phyloP scores from a whole-genome alignment of 192 early-diverging fungal genomes.

The Coemansia sp. region DNA sequence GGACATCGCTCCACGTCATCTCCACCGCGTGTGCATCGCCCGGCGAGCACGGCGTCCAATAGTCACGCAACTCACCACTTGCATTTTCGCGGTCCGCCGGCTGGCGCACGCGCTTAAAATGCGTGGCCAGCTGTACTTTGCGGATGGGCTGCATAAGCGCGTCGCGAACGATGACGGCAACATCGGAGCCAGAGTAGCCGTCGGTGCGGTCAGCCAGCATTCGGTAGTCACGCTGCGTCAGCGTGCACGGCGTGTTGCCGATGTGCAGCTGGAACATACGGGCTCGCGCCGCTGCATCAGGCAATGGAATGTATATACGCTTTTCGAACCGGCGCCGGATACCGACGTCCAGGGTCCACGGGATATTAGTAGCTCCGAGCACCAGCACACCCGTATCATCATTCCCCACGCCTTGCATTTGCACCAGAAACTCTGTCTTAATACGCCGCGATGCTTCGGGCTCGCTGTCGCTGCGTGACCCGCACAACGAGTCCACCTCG shows the following conservation, averaged over 20 bases:
- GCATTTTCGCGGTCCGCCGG: slow-evolving; percentile 12
- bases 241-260: slow-evolving; percentile 83
- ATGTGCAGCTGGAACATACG: slow-evolving; percentile 93
- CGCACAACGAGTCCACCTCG: slow-evolving; percentile 96
- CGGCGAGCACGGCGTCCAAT: slow-evolving; percentile 92
- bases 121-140: slow-evolving; percentile 91
- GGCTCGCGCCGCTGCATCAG: slow-evolving; percentile 81
- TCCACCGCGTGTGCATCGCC: slow-evolving; percentile 85
- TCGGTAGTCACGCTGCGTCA: slow-evolving; percentile 72
- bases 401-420: slow-evolving; percentile 98
- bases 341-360: slow-evolving; percentile 92
- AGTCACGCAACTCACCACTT: slow-evolving; percentile 23
- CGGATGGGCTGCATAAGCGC: slow-evolving; percentile 97
- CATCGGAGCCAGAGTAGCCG: slow-evolving; percentile 96
- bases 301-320: slow-evolving; percentile 97
- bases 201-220: slow-evolving; percentile 79
- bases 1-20: slow-evolving; percentile 85
- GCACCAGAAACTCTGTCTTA: slow-evolving; percentile 97
- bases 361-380: slow-evolving; percentile 95
- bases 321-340: slow-evolving; percentile 97
- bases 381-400: slow-evolving; percentile 95
- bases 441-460: slow-evolving; percentile 91
- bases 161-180: slow-evolving; percentile 90
- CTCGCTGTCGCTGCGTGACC: slow-evolving; percentile 95
- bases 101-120: slow-evolving; percentile 72